Conservation (phyloP, 2,329 filamentous ascomycete species). For the Hypoxylon sp. region DNA sequence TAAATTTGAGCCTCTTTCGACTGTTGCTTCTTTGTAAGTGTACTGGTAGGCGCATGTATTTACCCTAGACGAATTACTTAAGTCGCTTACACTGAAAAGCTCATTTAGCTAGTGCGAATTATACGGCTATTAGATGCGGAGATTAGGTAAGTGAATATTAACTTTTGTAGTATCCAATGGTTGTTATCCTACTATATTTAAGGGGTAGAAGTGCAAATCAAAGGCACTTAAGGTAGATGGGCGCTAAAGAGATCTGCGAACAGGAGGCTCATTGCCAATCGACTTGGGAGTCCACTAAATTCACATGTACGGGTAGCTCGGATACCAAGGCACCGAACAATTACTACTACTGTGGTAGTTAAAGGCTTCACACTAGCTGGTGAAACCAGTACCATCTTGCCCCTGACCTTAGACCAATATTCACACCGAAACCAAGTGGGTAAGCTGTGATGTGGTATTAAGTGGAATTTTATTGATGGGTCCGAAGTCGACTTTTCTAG, state of each 20-base stretch:
- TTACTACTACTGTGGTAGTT: not conserved
- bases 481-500: not conserved
- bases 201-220: not conserved
- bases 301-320: not conserved
- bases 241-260: not conserved
- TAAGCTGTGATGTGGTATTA: not conserved
- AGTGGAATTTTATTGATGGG: constrained; percentile 12
- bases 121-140: not conserved
- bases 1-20: not conserved
- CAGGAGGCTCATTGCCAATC: not conserved
- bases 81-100: not conserved
- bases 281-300: not conserved
- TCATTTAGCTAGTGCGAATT: not conserved
- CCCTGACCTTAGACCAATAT: constrained; percentile 1
- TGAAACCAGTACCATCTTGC: not conserved
- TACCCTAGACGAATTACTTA: not conserved
- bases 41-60: not conserved
- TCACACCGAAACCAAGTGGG: not conserved
- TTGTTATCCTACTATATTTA: not conserved
- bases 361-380: not conserved
- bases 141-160: not conserved
- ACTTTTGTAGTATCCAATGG: not conserved
- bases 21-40: no score
- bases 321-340: not conserved
- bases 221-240: not conserved